Evolutionary conservation across 495 filamentous ascomycete species (phyloP).

Genomic region (Trichoderma reesei): DNA sequence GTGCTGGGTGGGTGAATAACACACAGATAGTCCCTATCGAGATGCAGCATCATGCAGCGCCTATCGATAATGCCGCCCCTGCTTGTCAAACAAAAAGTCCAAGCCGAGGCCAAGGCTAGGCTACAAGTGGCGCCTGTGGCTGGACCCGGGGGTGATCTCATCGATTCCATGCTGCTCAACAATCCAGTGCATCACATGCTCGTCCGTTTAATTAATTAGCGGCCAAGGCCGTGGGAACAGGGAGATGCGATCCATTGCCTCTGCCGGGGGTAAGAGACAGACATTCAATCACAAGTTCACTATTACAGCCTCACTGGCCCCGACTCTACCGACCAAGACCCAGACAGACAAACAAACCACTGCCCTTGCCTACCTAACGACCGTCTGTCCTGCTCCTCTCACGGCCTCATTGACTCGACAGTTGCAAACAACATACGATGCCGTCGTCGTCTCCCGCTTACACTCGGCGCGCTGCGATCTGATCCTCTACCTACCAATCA

Average conservation of each 20-base stretch:
- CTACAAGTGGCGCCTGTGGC: slow-evolving; percentile 3
- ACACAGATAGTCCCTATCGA: too few species aligned
- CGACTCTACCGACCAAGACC: too few species aligned
- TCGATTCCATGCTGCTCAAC: background rate
- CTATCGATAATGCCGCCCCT: too few species aligned
- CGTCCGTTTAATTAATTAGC: slow-evolving; percentile 1
- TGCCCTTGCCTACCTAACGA: background rate
- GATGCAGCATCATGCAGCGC: too few species aligned
- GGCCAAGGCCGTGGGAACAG: slow-evolving; percentile 5
- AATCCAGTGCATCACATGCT: slow-evolving; percentile 9
- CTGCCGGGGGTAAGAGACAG: too few species aligned
- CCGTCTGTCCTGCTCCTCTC: background rate
- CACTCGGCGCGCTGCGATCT: background rate
- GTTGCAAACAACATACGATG: background rate
- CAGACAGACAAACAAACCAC: background rate
- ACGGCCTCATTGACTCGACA: background rate
- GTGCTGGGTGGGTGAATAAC: too few species aligned
- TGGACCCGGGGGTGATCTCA: background rate
- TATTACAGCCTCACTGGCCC: too few species aligned
- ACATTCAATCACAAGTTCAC: too few species aligned
- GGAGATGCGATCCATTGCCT: background rate
- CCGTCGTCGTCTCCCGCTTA: background rate
- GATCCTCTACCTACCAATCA: too few species aligned
- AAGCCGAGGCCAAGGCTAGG: background rate
- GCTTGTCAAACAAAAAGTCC: background rate